Evolutionary conservation across 1,284 basidiomycete genomes (phyloP), one percentile per base, ranked within the genome.

Genomic region (Fomitopsis pinicola): DNA sequence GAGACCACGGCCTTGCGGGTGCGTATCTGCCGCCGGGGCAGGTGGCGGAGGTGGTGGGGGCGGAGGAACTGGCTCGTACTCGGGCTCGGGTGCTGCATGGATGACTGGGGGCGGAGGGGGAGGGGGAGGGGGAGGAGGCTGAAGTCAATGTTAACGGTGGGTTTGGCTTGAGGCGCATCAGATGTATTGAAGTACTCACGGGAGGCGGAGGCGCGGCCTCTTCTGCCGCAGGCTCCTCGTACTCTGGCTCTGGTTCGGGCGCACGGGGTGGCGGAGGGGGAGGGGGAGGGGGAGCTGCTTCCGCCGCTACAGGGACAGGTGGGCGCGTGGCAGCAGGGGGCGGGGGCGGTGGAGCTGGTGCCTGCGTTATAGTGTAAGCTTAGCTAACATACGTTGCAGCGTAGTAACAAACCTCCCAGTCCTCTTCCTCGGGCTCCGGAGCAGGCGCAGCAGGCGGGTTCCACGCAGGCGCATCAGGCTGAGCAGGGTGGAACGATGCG

Each of bases 1-100:
- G 8, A 82, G 61, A 63, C 91, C 83, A 72, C 82, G 63, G 60
- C 84, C 79, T 42, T 71, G 59, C 4, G 64, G 58, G 66, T 68
- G 57, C 68, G 75, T 59, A 28, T 66, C 66, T 8, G 69, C 65
- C n/a, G 70, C 67, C 2, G 73, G 68, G 9, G 63, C 67, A 12
- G 71, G 12, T 40, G 38, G 38, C 38, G 38, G 35, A 12, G 35
- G 35, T 12, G 35, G 35, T 12, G 35, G 38, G 14, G 38, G 69
- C 15, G 68, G 71, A 14, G 74, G 72, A 55, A 71, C 78, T 9
- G 76, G 72, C 60, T 78, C 77, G 3, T 74, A 77, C 62, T 81
- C 79, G 1, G 75, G 76, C 55, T 81, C 79, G 3, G 77, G 75
- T 60, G 81, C 79, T 2, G 78, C 75, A 40, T 76, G 77, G 1